Evolutionary conservation across 768 basidiomycete species (phyloP), one percentile per base, ranked within the genome.

Genomic region (Macrolepiota dolichaula): DNA sequence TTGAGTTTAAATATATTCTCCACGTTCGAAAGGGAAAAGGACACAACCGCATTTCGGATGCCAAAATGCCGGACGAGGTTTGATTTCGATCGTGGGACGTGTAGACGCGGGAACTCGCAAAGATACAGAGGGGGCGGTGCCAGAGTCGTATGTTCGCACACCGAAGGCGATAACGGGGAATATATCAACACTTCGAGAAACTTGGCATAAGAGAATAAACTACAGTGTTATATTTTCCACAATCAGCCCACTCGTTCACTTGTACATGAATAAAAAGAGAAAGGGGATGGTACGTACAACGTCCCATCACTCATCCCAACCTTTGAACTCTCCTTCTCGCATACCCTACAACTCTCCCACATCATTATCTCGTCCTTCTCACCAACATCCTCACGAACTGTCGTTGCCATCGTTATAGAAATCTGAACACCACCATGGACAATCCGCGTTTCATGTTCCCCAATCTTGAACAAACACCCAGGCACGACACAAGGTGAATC

Each of bases 1-100:
- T 78, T 76, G 6, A 89, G 67, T 64, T 91, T 86, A 64, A 82
- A 89, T 5, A 90, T 72, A 63, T 87, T 83, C 10, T 82, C 78
- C 9, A 84, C 70, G 1, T 71, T 62, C 0, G 80, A 77, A 3
- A 85, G 64, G 0, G 79, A 68, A 55, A 89, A 76, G 0, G 81
- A 75, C 2, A 89, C 71, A 2, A 64, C 66, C 27, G 71, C 68
- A 1, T 63, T 60, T 12, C 53, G 44, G 0, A 65, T 68, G 12
- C 72, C 62, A 63, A 79, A 81, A 70, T 76, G 74, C 50, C 71
- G 73, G 65, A 73, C 67, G 75, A 88, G 68, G 61, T 82, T 77
- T 57, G 76, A 69, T 12, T 77, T 69, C 2, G 74, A 69, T 5
- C 65, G 47, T 63, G 67, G 77, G 56, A 65, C 70, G 61, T 57